phyloP scores from a whole-genome alignment of 352 stramenopile species.

The Phytophthora chlamydospora region DNA sequence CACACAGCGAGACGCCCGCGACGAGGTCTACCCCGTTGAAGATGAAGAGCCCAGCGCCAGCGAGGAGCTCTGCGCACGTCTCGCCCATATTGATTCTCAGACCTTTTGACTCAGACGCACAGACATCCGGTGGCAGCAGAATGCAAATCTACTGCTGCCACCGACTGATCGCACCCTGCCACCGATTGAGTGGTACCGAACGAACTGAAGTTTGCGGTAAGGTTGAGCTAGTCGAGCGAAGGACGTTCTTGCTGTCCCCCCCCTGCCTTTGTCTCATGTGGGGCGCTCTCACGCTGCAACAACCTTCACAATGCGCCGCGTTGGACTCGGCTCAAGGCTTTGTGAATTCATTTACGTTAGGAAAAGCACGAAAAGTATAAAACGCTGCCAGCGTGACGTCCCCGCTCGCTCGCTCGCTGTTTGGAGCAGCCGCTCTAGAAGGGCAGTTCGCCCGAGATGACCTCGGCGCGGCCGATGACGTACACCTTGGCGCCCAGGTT shows the following conservation, averaged over 20 bases:
- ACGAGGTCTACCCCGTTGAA: slow-evolving; percentile 82
- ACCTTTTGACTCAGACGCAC: neutral
- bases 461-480: slow-evolving; percentile 91
- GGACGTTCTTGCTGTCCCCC: too few species aligned
- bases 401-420: slow-evolving; percentile 6
- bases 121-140: slow-evolving; percentile 17
- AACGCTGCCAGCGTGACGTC: slow-evolving; percentile 1
- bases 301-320: too few species aligned
- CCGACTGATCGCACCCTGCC: too few species aligned
- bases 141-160: neutral
- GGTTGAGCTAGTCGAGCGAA: slow-evolving; percentile 1
- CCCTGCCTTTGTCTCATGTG: slow-evolving; percentile 5
- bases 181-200: neutral
- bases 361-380: slow-evolving; percentile 32
- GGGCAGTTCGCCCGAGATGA: slow-evolving; percentile 67
- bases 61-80: slow-evolving; percentile 54
- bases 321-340: slow-evolving; percentile 22
- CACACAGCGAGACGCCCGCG: slow-evolving; percentile 58
- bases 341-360: slow-evolving; percentile 31
- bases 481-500: slow-evolving; percentile 99
- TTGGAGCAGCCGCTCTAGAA: slow-evolving; percentile 47
- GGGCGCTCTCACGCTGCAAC: too few species aligned
- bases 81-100: slow-evolving; percentile 24
- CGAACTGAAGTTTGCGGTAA: neutral
- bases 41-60: slow-evolving; percentile 65